Evolutionary conservation across 345 rosid genomes (phyloP).

Genomic region (Euphorbia lathyris): DNA sequence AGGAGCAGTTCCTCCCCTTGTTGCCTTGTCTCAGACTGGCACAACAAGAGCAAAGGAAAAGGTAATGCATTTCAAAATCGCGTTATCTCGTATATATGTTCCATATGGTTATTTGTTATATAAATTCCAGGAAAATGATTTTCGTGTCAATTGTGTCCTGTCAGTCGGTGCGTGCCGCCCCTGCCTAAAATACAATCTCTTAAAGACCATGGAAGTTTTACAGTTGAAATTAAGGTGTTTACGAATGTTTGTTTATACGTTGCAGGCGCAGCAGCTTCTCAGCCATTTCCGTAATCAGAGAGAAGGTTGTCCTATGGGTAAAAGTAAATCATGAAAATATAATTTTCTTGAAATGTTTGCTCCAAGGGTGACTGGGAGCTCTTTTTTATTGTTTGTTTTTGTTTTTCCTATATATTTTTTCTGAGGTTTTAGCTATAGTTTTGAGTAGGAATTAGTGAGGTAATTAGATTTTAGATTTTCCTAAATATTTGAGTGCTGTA

Average conservation of each 20-base stretch:
- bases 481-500: constrained; percentile 25
- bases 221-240: neutral
- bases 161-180: no score
- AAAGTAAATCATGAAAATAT: constrained; percentile 44
- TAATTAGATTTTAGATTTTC: constrained; percentile 7
- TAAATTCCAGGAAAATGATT: no score
- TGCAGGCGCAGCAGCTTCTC: constrained; percentile 91
- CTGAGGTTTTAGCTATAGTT: constrained; percentile 13
- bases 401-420: constrained; percentile 12
- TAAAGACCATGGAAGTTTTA: neutral
- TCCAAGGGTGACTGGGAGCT: constrained; percentile 7
- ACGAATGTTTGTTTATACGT: constrained; percentile 20
- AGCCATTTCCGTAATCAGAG: constrained; percentile 90
- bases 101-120: no score
- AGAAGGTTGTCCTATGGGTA: constrained; percentile 58
- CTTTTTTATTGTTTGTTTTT: no score
- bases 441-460: constrained; percentile 1
- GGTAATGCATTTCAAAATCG: constrained; percentile 48
- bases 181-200: neutral
- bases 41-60: constrained; percentile 94
- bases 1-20: constrained; percentile 96
- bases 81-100: no score
- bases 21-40: constrained; percentile 88
- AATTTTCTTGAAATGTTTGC: constrained; percentile 16
- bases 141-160: neutral